Percentiles rank a stretch among this genome's conserved stretches.
Evolutionary conservation across 73 alveolate species (phyloP).

Genomic region (Paramecium caudatum): DNA sequence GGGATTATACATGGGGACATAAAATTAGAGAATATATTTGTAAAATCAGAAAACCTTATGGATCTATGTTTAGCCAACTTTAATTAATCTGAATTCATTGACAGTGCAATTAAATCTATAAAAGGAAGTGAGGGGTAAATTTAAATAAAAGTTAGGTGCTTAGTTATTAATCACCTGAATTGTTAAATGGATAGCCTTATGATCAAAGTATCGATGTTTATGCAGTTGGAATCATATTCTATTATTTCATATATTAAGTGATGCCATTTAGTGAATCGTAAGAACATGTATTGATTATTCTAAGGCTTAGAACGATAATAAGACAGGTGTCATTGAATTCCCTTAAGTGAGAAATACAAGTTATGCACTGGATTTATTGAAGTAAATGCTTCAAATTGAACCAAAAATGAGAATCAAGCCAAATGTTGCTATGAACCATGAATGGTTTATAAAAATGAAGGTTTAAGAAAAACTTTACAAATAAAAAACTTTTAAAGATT

Average conservation of each 20-base stretch:
- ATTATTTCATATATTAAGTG: constrained; percentile 46
- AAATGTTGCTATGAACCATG: background rate
- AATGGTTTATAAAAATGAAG: constrained; percentile 63
- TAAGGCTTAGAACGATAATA: constrained; percentile 51
- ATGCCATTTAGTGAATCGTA: constrained; percentile 67
- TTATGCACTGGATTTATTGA: background rate
- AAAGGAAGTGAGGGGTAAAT: constrained; percentile 59
- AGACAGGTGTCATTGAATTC: constrained; percentile 29
- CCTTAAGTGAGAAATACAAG: constrained; percentile 4
- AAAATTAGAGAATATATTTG: constrained; percentile 25
- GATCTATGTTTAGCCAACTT: constrained; percentile 59
- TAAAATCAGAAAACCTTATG: constrained; percentile 36
- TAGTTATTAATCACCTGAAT: constrained; percentile 65
- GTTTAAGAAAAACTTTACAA: constrained; percentile 34
- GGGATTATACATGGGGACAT: constrained; percentile 61
- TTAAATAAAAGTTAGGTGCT: constrained; percentile 6
- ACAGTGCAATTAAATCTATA: background rate
- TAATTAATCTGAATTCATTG: constrained; percentile 40
- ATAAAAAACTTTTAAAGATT: background rate
- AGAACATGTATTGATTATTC: constrained; percentile 57
- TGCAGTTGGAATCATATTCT: constrained; percentile 50
- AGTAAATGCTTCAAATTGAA: constrained; percentile 48
- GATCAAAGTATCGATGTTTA: constrained; percentile 44
- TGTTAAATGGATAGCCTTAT: constrained; percentile 26
- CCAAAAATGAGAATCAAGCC: constrained; percentile 36